Evolutionary conservation across 2,329 filamentous ascomycete species (phyloP), one percentile per base, ranked within the genome.

Genomic region (Metarhizium guizhouense): DNA sequence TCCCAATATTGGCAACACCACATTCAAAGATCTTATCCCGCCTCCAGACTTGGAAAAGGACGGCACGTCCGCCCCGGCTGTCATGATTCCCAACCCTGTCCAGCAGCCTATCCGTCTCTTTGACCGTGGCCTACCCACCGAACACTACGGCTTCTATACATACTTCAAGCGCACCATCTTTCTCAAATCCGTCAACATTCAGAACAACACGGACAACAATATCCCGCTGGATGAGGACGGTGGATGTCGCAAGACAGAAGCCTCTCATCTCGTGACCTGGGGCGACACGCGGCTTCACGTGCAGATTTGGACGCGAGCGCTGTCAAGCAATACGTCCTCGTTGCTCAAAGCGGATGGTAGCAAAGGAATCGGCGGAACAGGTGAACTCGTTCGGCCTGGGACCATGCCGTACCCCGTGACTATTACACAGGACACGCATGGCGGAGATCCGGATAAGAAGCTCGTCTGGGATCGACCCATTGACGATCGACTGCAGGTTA

Each of bases 141-240:
- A 97, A 69, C 90, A 96, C 71, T 96, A 95, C 70, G 90, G 90
- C 2, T 96, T 96, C 73, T 96, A 96, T 73, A 88, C 82, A 0
- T 95, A 96, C 75, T 97, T 88, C 70, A 85, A 91, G 71, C 89
- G 91, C 61, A 87, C 86, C 8, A 89, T 95, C 60, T 95, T 93
- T 74, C 77, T 95, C 59, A 83, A 85, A 62, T 84, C 83, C 16
- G 72, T 78, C 11, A 70, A 71, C 0, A 68, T 73, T 1, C 67
- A 82, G 56, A 78, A 79, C 59, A 65, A 65, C n/a, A 75, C 75
- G 16, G 65, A 67, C 14, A 67, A 72, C n/a, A 66, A 72, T 51
- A 68, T 76, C 2, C 70, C 76, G 1, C 70, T 75, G 30, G 83
- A 86, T 61, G 63, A 72, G 49, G 70, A 81, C 58, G 83, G 84